Evolutionary conservation across 2,329 filamentous ascomycete species (phyloP), one percentile per base, ranked within the genome.

Genomic region (Clarireedia paspali): DNA sequence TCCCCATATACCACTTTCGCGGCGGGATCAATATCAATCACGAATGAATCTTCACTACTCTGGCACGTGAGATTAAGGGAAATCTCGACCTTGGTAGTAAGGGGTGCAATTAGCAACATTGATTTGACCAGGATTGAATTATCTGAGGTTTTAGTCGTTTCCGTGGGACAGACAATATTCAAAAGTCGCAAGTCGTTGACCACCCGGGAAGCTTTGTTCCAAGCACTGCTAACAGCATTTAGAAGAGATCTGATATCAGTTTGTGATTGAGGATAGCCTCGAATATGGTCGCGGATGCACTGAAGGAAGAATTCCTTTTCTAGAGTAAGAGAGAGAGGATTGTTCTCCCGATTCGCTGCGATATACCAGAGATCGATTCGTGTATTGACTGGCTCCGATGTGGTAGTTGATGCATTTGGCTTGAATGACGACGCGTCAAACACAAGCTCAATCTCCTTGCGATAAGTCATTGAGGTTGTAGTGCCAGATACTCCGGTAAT

Each of bases 281-380:
- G 82, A 44, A 89, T 73, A 56, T 85, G 79, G 56, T 88, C 84
- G 45, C 84, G 80, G 57, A 91, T 83, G 63, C 83, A 81, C 64
- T 88, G 81, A 6, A 92, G 72, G 67, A 91, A 89, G 72, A 91
- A 91, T 39, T 87, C 84, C 62, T 83, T 85, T 66, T 87, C 87
- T 0, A 79, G 77, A 1, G 83, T 84, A 52, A 82, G 70, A 0
- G 81, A 79, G 34, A 75, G 67, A 9, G 81, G 73, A 27, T 80
- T 74, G n/a, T 73, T 71, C 45, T 81, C 75, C 48, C 77, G 75
- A 51, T 74, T 76, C 61, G 80, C 79, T 26, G 79, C 85, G 60
- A 89, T 80, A 68, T 90, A 90, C 71, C 80, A 82, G 0, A 91
- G 73, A 57, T 87, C 85, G 62, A 91, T 86, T 23, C 75, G 76